Conservation (phyloP, 2,329 filamentous ascomycete genomes). For the Alternaria sp. region DNA sequence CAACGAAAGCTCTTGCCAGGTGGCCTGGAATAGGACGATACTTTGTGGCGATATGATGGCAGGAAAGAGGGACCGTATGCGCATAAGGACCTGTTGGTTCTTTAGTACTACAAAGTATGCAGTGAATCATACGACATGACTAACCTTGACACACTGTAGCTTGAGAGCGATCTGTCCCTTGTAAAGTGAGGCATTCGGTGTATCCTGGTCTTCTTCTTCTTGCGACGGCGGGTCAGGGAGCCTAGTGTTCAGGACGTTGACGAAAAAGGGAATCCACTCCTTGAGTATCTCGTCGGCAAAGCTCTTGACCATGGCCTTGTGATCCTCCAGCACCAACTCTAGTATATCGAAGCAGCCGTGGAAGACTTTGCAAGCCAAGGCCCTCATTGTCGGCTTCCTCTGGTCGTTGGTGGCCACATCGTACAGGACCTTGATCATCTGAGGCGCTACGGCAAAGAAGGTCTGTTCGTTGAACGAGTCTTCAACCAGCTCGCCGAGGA, state of each 20-base stretch:
- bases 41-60: conserved; percentile 84
- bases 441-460: conserved; percentile 88
- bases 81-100: conserved; percentile 72
- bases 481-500: conserved; percentile 89
- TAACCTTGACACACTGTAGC: conserved; percentile 84
- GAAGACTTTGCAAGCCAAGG: conserved; percentile 89
- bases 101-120: conserved; percentile 52
- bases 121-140: conserved; percentile 11
- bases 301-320: conserved; percentile 82
- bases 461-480: conserved; percentile 93
- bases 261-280: conserved; percentile 91
- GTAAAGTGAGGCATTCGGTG: conserved; percentile 70
- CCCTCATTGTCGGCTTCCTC: conserved; percentile 78
- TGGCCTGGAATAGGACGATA: conserved; percentile 80
- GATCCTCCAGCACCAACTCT: conserved; percentile 95
- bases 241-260: conserved; percentile 76
- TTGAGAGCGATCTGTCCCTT: conserved; percentile 87
- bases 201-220: conserved; percentile 66
- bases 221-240: conserved; percentile 69
- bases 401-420: conserved; percentile 79
- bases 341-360: conserved; percentile 91
- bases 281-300: conserved; percentile 88
- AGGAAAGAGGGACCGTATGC: conserved; percentile 85
- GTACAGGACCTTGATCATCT: conserved; percentile 85
- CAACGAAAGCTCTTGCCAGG: conserved; percentile 85